Percentiles rank a stretch among this genome's conserved stretches.
These are phyloP conservation scores for Ophiocordyceps camponoti-saundersi DNA, from an alignment of 2,329 filamentous ascomycete genomes.

Conservation along the genomic window DNA sequence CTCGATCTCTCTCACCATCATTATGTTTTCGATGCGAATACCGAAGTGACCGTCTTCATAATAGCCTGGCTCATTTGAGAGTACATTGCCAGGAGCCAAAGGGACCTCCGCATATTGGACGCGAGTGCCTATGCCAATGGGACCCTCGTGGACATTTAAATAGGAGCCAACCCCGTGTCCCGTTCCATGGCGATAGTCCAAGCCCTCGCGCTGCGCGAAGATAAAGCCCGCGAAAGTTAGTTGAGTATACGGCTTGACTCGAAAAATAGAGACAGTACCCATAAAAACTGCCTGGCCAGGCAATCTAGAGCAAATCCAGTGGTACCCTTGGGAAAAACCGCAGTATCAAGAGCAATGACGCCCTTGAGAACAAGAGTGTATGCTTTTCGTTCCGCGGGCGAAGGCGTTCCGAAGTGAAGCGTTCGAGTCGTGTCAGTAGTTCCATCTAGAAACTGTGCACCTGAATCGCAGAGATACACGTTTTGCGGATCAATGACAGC, in stretches of 20 bases:
- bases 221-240: not conserved
- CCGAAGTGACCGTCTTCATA: constrained; percentile 94
- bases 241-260: too few species aligned
- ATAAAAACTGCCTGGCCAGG: constrained; percentile 78
- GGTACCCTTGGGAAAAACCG: constrained; percentile 86
- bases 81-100: constrained; percentile 78
- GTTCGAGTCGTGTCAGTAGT: constrained; percentile 94
- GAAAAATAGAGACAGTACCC: constrained; percentile 33
- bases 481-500: constrained; percentile 67
- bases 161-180: constrained; percentile 92
- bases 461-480: constrained; percentile 92
- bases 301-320: constrained; percentile 84
- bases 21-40: constrained; percentile 90
- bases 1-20: constrained; percentile 77
- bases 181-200: constrained; percentile 93
- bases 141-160: constrained; percentile 92
- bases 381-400: constrained; percentile 66
- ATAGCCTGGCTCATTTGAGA: constrained; percentile 92
- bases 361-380: constrained; percentile 94
- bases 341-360: constrained; percentile 72
- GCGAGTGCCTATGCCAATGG: constrained; percentile 86
- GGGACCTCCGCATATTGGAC: constrained; percentile 85
- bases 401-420: constrained; percentile 76
- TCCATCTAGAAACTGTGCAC: constrained; percentile 88
- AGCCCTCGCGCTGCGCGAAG: constrained; percentile 36